phyloP scores from a whole-genome alignment of 2,329 filamentous ascomycete species.

The Thelonectria rubi region DNA sequence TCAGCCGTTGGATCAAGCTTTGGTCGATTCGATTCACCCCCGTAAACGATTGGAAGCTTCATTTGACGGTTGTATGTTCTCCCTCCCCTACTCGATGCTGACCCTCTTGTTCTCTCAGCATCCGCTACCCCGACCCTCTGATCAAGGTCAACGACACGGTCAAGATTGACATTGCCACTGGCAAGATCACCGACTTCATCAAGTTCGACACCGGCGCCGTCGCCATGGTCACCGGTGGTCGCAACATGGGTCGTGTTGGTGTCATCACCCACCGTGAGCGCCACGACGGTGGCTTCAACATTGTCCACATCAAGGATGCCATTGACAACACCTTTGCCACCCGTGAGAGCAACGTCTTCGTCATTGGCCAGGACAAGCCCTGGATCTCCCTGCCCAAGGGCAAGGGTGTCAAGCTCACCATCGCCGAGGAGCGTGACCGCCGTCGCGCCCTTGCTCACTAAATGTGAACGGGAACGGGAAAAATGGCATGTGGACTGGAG shows the following conservation, averaged over 20 bases:
- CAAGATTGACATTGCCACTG: constrained; percentile 96
- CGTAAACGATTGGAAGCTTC: constrained; percentile 47
- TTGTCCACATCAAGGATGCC: constrained; percentile 99
- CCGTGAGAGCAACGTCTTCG: constrained; percentile 99
- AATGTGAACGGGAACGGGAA: constrained; percentile 45
- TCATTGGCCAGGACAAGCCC: constrained; percentile 98
- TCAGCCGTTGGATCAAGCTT: constrained; percentile 99
- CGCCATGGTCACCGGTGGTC: constrained; percentile 98
- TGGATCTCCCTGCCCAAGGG: constrained; percentile 99
- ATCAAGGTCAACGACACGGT: constrained; percentile 99
- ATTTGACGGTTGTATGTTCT: constrained; percentile 65
- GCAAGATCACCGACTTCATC: constrained; percentile 98
- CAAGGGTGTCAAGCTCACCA: constrained; percentile 99
- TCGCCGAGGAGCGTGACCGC: constrained; percentile 99
- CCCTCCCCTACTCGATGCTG: constrained; percentile 48
- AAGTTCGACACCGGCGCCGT: constrained; percentile 98
- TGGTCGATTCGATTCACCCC: constrained; percentile 68
- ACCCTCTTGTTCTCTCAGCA: constrained; percentile 66
- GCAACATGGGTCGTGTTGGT: constrained; percentile 99
- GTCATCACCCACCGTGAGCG: constrained; percentile 99
- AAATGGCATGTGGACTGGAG: constrained; percentile 38
- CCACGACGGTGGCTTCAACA: constrained; percentile 99
- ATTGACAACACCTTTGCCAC: constrained; percentile 99
- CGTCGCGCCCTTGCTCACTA: constrained; percentile 77
- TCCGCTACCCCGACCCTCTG: constrained; percentile 97